These are phyloP conservation scores for Epichloe bromicola DNA, from an alignment of 2,329 filamentous ascomycete genomes.

Conservation along the genomic window DNA sequence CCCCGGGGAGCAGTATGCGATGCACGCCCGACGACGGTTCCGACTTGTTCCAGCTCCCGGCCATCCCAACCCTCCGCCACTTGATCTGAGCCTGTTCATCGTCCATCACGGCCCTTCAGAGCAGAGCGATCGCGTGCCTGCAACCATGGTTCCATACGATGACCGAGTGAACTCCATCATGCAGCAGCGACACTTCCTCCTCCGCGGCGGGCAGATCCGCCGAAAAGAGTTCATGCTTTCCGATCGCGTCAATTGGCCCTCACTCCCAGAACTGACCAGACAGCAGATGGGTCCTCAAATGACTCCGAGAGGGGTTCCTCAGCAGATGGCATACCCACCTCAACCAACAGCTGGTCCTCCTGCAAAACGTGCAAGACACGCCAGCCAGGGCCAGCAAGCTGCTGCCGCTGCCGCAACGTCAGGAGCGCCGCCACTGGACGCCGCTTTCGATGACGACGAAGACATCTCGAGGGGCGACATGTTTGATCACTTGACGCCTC, in stretches of 20 bases:
- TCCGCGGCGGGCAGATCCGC: slow-evolving; percentile 65
- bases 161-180: slow-evolving; percentile 48
- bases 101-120: slow-evolving; percentile 78
- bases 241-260: slow-evolving; percentile 82
- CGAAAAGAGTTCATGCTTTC: slow-evolving; percentile 92
- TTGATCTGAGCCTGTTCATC: slow-evolving; percentile 78
- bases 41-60: slow-evolving; percentile 64
- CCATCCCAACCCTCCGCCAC: slow-evolving; percentile 53
- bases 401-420: slow-evolving; percentile 16
- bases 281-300: slow-evolving; percentile 38
- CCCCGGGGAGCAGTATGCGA: slow-evolving; percentile 59
- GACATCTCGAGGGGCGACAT: slow-evolving; percentile 77
- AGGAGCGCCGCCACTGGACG: slow-evolving; percentile 26
- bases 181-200: slow-evolving; percentile 49
- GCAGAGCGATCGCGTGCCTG: slow-evolving; percentile 58
- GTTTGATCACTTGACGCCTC: slow-evolving; percentile 78
- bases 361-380: slow-evolving; percentile 40
- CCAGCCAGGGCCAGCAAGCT: slow-evolving; percentile 24
- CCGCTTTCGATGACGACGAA: slow-evolving; percentile 70
- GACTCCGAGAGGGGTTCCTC: slow-evolving; percentile 37
- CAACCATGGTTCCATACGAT: slow-evolving; percentile 51
- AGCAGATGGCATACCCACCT: slow-evolving; percentile 49
- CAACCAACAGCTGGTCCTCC: slow-evolving; percentile 38
- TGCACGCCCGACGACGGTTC: slow-evolving; percentile 74
- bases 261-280: slow-evolving; percentile 46